These are phyloP conservation scores for Marasmius fiardii DNA, from an alignment of 1,284 basidiomycete species.

Conservation along the genomic window DNA sequence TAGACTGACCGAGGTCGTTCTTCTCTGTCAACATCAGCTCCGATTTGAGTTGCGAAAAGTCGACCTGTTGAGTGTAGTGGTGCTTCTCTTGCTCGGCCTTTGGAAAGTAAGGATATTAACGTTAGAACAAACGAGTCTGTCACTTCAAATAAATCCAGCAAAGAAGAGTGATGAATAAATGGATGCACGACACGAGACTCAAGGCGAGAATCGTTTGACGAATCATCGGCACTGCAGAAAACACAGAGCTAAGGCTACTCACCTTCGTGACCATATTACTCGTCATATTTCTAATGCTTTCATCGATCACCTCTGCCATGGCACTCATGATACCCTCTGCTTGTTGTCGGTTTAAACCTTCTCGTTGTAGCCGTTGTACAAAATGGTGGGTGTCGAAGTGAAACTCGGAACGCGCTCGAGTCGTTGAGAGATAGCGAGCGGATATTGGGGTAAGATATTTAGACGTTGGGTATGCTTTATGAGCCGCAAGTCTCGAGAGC, in stretches of 20 bases:
- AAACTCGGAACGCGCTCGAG: constrained; percentile 40
- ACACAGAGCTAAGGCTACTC: background rate
- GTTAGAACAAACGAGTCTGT: background rate
- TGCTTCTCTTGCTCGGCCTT: constrained; percentile 91
- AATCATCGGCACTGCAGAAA: too few relatives aligned
- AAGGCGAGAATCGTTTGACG: too few relatives aligned
- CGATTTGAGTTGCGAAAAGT: constrained; percentile 96
- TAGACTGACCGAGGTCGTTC: constrained; percentile 72
- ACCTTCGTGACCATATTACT: constrained; percentile 86
- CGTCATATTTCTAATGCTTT: constrained; percentile 92
- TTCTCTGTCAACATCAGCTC: constrained; percentile 96
- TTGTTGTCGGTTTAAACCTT: constrained; percentile 85
- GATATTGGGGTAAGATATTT: constrained; percentile 16
- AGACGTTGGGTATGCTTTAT: too few relatives aligned
- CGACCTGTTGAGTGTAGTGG: constrained; percentile 95
- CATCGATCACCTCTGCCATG: constrained; percentile 93
- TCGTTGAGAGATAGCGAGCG: background rate
- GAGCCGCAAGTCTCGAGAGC: too few relatives aligned
- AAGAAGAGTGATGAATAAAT: background rate
- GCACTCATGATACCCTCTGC: constrained; percentile 95
- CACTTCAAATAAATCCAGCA: too few relatives aligned
- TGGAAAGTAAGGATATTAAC: background rate
- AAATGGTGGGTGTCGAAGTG: constrained; percentile 96
- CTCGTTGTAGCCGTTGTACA: constrained; percentile 82
- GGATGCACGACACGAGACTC: too few relatives aligned